These are phyloP conservation scores for Chaetomidium leptoderma DNA, from an alignment of 495 filamentous ascomycete genomes.

Conservation along the genomic window DNA sequence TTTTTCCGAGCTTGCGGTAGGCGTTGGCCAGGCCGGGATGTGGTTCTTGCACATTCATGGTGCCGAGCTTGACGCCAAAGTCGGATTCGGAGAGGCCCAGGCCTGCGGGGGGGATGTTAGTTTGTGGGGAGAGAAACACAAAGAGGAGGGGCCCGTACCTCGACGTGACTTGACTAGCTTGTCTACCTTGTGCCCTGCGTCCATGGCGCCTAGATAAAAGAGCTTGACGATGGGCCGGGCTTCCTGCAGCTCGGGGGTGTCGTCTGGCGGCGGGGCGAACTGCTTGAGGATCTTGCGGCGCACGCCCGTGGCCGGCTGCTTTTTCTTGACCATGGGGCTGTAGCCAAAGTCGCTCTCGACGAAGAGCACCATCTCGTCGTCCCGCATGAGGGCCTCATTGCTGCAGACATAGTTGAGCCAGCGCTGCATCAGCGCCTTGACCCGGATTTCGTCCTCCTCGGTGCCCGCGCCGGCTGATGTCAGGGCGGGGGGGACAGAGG, in stretches of 20 bases:
- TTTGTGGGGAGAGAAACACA: not conserved
- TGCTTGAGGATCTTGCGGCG: slow-evolving; percentile 94
- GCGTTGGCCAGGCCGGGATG: slow-evolving; percentile 83
- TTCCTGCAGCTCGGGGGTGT: slow-evolving; percentile 89
- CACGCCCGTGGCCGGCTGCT: slow-evolving; percentile 95
- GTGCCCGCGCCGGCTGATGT: slow-evolving; percentile 94
- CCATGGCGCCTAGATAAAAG: slow-evolving; percentile 95
- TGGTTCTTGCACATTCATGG: slow-evolving; percentile 82
- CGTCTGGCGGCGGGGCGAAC: slow-evolving; percentile 95
- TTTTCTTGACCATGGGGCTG: slow-evolving; percentile 88
- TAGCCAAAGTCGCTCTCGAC: slow-evolving; percentile 98
- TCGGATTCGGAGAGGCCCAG: slow-evolving; percentile 91
- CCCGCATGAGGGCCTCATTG: slow-evolving; percentile 88
- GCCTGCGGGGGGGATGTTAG: slow-evolving; percentile 45
- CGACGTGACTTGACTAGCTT: slow-evolving; percentile 85
- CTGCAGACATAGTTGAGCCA: slow-evolving; percentile 91
- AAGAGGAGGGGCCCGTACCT: slow-evolving; percentile 52
- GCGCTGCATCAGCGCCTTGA: slow-evolving; percentile 83
- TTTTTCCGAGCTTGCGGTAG: slow-evolving; percentile 91
- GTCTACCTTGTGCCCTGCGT: slow-evolving; percentile 91
- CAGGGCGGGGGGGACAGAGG: slow-evolving; percentile 84
- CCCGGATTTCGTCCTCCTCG: slow-evolving; percentile 88
- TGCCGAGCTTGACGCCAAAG: slow-evolving; percentile 80
- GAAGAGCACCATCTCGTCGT: slow-evolving; percentile 95
- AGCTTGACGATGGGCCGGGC: slow-evolving; percentile 88